Evolutionary conservation across 345 rosid genomes (phyloP).

Genomic region (Euphorbia pulcherrima): DNA sequence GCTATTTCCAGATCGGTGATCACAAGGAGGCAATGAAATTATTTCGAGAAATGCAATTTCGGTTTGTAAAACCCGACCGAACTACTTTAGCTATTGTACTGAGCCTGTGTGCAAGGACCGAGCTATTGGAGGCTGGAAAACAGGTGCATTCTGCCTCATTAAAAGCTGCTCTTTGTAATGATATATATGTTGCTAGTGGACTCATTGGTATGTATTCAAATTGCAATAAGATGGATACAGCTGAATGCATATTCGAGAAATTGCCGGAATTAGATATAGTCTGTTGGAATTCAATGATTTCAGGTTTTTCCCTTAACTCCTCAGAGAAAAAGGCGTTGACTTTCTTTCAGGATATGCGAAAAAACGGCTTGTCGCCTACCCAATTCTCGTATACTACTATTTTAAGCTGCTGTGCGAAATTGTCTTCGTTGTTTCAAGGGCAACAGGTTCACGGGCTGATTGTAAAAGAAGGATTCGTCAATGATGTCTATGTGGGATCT

Average conservation of each 20-base stretch:
- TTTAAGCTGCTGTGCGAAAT: constrained; percentile 49
- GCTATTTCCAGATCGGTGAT: constrained; percentile 45
- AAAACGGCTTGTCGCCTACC: constrained; percentile 42
- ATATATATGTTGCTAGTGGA: constrained; percentile 64
- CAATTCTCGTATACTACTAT: constrained; percentile 67
- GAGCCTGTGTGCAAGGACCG: constrained; percentile 51
- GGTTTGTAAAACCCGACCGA: constrained; percentile 42
- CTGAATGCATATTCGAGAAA: constrained; percentile 41
- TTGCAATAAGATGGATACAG: constrained; percentile 49
- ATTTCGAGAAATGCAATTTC: constrained; percentile 69
- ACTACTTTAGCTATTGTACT: constrained; percentile 56
- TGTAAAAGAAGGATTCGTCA: constrained; percentile 47
- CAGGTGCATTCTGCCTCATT: constrained; percentile 58
- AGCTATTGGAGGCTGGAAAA: constrained; percentile 57
- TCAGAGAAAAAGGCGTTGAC: constrained; percentile 48
- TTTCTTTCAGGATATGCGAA: constrained; percentile 53
- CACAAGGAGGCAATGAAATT: constrained; percentile 46
- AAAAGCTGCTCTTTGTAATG: constrained; percentile 32
- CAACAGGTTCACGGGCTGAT: constrained; percentile 54
- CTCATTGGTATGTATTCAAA: constrained; percentile 69
- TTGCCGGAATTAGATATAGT: constrained; percentile 42
- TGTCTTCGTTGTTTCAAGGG: constrained; percentile 55
- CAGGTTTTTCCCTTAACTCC: constrained; percentile 54
- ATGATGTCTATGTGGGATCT: constrained; percentile 60
- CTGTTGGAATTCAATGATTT: constrained; percentile 80